Evolutionary conservation across 148 eudicot species (phyloP).

Genomic region (Chenopodium quinoa): DNA sequence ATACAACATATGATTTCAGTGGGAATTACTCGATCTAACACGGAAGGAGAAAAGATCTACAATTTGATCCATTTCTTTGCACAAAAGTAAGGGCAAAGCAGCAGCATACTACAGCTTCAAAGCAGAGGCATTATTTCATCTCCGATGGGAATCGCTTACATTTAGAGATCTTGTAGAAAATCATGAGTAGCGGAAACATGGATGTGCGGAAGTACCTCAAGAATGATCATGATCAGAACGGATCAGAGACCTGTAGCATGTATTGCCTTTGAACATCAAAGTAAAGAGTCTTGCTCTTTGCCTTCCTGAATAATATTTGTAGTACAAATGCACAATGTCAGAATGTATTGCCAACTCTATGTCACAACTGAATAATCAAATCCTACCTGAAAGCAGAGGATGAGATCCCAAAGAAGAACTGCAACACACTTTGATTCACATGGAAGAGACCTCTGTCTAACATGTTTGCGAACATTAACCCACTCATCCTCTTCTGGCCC

Average conservation of each 20-base stretch:
- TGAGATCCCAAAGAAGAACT: conserved; percentile 80
- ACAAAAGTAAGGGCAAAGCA: not conserved
- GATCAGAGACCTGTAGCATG: conserved; percentile 85
- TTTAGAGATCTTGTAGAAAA: not conserved
- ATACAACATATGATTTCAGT: not conserved
- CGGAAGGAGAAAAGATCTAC: not conserved
- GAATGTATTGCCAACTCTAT: not conserved
- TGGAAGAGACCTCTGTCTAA: conserved; percentile 92
- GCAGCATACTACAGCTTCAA: not conserved
- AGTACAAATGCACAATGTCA: conserved; percentile 14
- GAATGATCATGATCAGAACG: conserved; percentile 96
- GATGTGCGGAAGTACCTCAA: conserved; percentile 52
- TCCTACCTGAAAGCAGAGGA: conserved; percentile 92
- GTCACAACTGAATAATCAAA: conserved; percentile 7
- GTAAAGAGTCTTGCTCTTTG: conserved; percentile 97
- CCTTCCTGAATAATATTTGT: conserved; percentile 61
- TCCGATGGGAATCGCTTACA: not conserved
- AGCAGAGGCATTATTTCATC: not conserved
- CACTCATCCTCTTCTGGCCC: conserved; percentile 96
- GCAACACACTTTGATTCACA: conserved; percentile 90
- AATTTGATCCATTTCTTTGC: not conserved
- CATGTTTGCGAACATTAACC: conserved; percentile 77
- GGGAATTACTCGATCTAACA: not conserved
- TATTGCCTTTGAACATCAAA: conserved; percentile 66
- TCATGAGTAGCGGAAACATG: not conserved